Evolutionary conservation across 768 basidiomycete genomes (phyloP).

Genomic region (Mycena vulgaris): DNA sequence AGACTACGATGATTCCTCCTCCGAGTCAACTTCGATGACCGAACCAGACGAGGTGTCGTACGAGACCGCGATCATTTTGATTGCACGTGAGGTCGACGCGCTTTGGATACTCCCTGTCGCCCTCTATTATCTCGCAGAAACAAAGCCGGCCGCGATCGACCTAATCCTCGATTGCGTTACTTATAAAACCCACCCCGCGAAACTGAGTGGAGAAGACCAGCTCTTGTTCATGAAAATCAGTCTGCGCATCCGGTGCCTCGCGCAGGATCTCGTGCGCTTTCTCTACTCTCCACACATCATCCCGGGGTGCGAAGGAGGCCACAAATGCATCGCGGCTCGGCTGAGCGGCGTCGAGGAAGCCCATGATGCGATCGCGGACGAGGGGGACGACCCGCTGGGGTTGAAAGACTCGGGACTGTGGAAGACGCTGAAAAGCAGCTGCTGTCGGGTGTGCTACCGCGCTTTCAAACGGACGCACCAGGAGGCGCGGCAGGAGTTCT

Average conservation of each 20-base stretch:
- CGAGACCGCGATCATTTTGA: conserved; percentile 2
- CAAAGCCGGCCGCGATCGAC: not conserved
- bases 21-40: not conserved
- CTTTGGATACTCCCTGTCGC: conserved; percentile 28
- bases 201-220: conserved; percentile 1
- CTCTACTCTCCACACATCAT: not conserved
- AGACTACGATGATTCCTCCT: not conserved
- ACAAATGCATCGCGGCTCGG: not conserved
- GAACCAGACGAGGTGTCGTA: not conserved
- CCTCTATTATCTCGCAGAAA: conserved; percentile 1
- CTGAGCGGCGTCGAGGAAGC: not conserved
- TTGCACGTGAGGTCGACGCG: conserved; percentile 32
- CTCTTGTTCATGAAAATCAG: not conserved
- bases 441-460: too few species aligned
- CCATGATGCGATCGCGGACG: too few species aligned
- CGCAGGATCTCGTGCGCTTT: not conserved
- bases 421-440: too few species aligned
- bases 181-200: not conserved
- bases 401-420: too few species aligned
- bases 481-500: too few species aligned
- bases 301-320: not conserved
- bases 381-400: too few species aligned
- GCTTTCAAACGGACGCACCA: too few species aligned
- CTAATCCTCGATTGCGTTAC: not conserved
- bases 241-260: not conserved